A percentile compares a stretch with the other conserved stretches of the same genome.
phyloP scores from a whole-genome alignment of 2,329 filamentous ascomycete species.

The Diplodia intermedia region DNA sequence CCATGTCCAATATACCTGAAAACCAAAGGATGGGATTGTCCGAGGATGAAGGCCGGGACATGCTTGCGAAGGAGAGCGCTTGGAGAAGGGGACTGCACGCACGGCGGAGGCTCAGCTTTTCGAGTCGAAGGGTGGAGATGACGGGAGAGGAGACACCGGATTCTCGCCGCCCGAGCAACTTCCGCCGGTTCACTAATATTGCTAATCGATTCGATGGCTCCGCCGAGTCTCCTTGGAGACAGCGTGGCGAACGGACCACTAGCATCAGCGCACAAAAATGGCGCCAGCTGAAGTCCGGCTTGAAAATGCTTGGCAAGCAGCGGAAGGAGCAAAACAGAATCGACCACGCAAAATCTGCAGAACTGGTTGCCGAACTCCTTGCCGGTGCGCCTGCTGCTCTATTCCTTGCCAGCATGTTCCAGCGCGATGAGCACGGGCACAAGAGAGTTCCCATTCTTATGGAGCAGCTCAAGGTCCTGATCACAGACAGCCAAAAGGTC shows the following conservation, averaged over 20 bases:
- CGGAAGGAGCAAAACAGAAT: conserved; percentile 84
- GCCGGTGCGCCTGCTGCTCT: conserved; percentile 92
- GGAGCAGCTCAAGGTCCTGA: conserved; percentile 88
- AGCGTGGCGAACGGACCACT: conserved; percentile 55
- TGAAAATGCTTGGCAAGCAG: conserved; percentile 77
- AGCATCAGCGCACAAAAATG: conserved; percentile 75
- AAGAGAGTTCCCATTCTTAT: conserved; percentile 93
- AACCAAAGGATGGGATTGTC: conserved; percentile 56
- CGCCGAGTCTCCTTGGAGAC: conserved; percentile 52
- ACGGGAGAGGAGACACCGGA: conserved; percentile 43
- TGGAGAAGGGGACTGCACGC: conserved; percentile 55
- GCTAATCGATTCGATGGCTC: conserved; percentile 45
- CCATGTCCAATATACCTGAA: conserved; percentile 57
- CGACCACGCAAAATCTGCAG: conserved; percentile 93
- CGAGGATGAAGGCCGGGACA: conserved; percentile 59
- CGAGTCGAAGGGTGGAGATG: conserved; percentile 45
- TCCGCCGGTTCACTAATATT: conserved; percentile 55
- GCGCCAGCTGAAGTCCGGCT: conserved; percentile 88
- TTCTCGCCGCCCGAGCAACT: conserved; percentile 51
- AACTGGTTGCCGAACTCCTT: conserved; percentile 92
- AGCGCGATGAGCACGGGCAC: conserved; percentile 94
- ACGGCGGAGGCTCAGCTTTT: conserved; percentile 31
- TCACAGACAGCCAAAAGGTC: conserved; percentile 78
- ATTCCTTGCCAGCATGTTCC: conserved; percentile 96
- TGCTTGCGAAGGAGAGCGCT: conserved; percentile 54